Evolutionary conservation across 2,329 filamentous ascomycete genomes (phyloP), one percentile per base, ranked within the genome.

Genomic region (Xylariomycetidae sp.): DNA sequence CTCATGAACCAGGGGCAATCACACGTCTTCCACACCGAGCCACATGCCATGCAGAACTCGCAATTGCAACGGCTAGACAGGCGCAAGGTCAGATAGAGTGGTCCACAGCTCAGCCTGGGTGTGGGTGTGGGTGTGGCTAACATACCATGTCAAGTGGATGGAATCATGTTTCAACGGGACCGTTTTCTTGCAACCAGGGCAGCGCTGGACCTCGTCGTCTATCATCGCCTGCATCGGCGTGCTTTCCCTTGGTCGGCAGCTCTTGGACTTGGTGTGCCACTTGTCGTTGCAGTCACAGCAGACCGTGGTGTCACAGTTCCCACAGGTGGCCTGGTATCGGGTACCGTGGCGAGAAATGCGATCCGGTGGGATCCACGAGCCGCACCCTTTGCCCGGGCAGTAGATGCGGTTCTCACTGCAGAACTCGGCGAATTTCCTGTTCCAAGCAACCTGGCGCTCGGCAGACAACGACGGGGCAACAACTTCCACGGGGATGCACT

Each of bases 1-100:
- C 79, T n/a, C n/a, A n/a, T 84, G 65, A 89, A 88, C 77, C 79
- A 85, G 0, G 84, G 81, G 46, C 87, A 94, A 33, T 84, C 77
- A 52, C 87, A 94, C 1, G 70, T 79, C 61, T 86, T 90, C 86
- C 87, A 93, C 48, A 83, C 83, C 19, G 67, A 55, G 15, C 84
- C 87, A 53, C 88, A 95, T 17, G 85, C 72, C 75, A 92, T 88
- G 61, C 88, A 95, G 52, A 93, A 93, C 48, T 93, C 75, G 18
- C 85, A 85, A 34, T 76, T 81, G 52, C 88, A 94, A 35, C 79
- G 83, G 56, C 81, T 54, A 41, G 18, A 34, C 29, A 29, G 22
- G n/a, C n/a, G n/a, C n/a, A n/a, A n/a, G n/a, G 40, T 64, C 40
- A 43, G 45, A 32, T 27, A 37, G n/a, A n/a, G n/a, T n/a, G n/a